phyloP scores from a whole-genome alignment of 306 rosid species.

The Cyclanthera cordifolia region DNA sequence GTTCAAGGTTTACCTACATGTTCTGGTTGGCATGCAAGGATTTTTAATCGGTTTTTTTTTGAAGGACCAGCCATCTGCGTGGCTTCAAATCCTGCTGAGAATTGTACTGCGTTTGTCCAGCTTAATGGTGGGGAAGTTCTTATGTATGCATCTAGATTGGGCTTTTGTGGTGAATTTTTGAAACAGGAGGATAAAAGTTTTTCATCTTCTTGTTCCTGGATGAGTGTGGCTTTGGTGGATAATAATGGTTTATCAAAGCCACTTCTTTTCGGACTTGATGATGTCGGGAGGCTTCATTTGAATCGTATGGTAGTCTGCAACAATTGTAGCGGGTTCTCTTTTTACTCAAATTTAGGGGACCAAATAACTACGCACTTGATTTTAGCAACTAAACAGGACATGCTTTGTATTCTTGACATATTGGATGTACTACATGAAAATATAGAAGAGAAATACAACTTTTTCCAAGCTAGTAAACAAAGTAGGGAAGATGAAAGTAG shows the following conservation, averaged over 20 bases:
- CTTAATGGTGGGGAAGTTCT: constrained; percentile 51
- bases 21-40: constrained; percentile 76
- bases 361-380: constrained; percentile 60
- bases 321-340: constrained; percentile 74
- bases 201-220: constrained; percentile 67
- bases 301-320: constrained; percentile 56
- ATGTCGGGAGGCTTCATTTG: constrained; percentile 60
- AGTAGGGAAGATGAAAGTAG: constrained; percentile 39
- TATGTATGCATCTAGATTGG: constrained; percentile 42
- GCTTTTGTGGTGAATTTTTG: constrained; percentile 30
- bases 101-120: constrained; percentile 57
- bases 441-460: constrained; percentile 37
- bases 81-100: constrained; percentile 45
- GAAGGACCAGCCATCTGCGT: constrained; percentile 51
- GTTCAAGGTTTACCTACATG: constrained; percentile 54
- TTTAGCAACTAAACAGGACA: constrained; percentile 72
- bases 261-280: constrained; percentile 66
- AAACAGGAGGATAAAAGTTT: constrained; percentile 47
- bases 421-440: constrained; percentile 49
- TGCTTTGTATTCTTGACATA: constrained; percentile 64
- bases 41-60: constrained; percentile 33
- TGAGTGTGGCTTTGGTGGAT: constrained; percentile 49
- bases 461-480: constrained; percentile 32
- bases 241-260: constrained; percentile 40
- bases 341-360: constrained; percentile 78